Evolutionary conservation across 2,329 filamentous ascomycete genomes (phyloP), one percentile per base, ranked within the genome.

Genomic region (Aphanocladium album): DNA sequence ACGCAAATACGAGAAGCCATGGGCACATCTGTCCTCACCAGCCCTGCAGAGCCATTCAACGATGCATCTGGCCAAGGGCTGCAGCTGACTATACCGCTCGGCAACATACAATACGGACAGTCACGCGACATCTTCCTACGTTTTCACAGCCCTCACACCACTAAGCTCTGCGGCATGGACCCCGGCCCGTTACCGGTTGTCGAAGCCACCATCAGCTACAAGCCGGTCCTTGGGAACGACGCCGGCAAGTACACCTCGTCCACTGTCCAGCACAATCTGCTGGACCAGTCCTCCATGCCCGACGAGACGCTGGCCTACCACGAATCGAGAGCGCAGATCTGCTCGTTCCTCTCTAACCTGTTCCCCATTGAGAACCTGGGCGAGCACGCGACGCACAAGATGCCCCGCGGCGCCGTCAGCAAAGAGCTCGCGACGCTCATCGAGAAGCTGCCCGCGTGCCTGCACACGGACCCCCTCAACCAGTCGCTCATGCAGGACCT

Each of bases 61-160:
- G 39, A 1, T 45, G 16, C 19, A 30, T 0, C 62, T 63, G 4
- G 57, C 69, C 1, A 66, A 66, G 5, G 35, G 41, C 3, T 64
- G 11, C 61, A 69, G 27, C 64, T 82, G 27, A 75, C 67, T 1
- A 70, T 84, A 25, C 59, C 69, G 0, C 68, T 85, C 3, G 80
- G 81, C 2, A 84, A 79, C 64, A 62, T 88, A 0, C 83, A 85
- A 62, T 87, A 83, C 59, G 84, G 83, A n/a, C 84, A 87, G 62
- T 80, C 82, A 0, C 77, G 83, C 3, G 82, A 86, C 60, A 71
- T 87, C 25, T 80, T 79, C 63, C 69, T 87, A 7, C 65, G 66
- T 4, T 72, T 72, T 61, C 67, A 69, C 39, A 68, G n/a, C 9
- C 39, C 37, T 3, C 23, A 54, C 49, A 54, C 27, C 1, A 41